Evolutionary conservation across 257 asterid species (phyloP).

Genomic region (Penstemon barbatus): DNA sequence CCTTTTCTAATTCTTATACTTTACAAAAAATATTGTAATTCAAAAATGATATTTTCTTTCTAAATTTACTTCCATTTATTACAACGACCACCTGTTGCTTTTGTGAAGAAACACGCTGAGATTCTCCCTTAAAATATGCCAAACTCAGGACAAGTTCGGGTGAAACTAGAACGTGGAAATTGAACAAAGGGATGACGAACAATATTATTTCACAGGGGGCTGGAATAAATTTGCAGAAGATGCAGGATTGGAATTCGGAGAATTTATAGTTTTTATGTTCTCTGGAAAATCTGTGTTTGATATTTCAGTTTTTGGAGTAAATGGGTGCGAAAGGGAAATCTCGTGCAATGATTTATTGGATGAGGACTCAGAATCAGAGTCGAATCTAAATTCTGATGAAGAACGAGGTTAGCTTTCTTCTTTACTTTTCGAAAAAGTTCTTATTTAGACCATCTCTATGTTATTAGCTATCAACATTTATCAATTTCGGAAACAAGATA

Average conservation of each 20-base stretch:
- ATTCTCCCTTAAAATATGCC: conserved; percentile 2
- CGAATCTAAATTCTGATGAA: neutral
- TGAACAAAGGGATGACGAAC: neutral
- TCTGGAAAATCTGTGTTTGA: neutral
- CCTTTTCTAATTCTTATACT: neutral
- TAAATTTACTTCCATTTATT: no score
- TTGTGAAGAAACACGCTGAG: neutral
- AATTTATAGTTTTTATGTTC: neutral
- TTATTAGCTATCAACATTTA: no score
- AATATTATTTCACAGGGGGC: neutral
- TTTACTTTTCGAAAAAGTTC: no score
- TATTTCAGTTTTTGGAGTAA: neutral
- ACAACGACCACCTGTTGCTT: conserved; percentile 3
- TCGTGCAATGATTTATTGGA: neutral
- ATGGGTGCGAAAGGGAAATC: neutral
- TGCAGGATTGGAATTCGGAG: conserved; percentile 10
- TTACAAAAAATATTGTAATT: neutral
- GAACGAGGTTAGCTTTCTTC: no score
- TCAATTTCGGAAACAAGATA: no score
- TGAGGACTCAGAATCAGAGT: no score
- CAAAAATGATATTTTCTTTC: no score
- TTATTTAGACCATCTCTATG: no score
- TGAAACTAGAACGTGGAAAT: neutral
- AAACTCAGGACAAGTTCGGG: neutral
- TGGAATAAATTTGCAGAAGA: conserved; percentile 30